phyloP scores from a whole-genome alignment of 1,284 basidiomycete species.

The Takashimella koratensis region DNA sequence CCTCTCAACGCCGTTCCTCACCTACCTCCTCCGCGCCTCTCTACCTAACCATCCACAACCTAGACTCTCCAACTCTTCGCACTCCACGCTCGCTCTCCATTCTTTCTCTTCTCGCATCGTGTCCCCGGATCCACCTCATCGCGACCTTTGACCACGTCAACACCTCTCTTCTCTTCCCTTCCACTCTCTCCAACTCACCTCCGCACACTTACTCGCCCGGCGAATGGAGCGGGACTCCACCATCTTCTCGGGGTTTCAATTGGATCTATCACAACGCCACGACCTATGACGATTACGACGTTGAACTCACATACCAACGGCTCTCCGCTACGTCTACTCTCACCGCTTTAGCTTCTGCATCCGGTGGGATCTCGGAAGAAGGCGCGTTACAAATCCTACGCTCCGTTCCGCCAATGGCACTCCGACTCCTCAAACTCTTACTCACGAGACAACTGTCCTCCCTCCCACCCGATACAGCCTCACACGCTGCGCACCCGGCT shows the following conservation, averaged over 20 bases:
- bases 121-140: conserved; percentile 68
- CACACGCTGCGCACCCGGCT: conserved; percentile 18
- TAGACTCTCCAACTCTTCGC: conserved; percentile 71
- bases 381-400: conserved; percentile 78
- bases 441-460: conserved; percentile 62
- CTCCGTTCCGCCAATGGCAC: conserved; percentile 80
- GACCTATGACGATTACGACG: conserved; percentile 74
- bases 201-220: conserved; percentile 18
- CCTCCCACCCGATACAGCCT: conserved; percentile 50
- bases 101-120: conserved; percentile 65
- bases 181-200: conserved; percentile 32
- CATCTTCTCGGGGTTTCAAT: conserved; percentile 57
- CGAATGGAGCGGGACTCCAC: conserved; percentile 21
- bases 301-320: conserved; percentile 59
- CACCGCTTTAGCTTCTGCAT: conserved; percentile 18
- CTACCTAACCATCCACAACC: conserved; percentile 79
- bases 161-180: conserved; percentile 66
- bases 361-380: conserved; percentile 62
- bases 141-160: conserved; percentile 82
- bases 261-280: conserved; percentile 87
- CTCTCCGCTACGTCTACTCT: conserved; percentile 28
- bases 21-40: conserved; percentile 52
- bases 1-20: conserved; percentile 48
- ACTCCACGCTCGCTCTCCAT: conserved; percentile 55
- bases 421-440: conserved; percentile 69